phyloP scores from a whole-genome alignment of 2,329 filamentous ascomycete genomes.

The Phialemonium atrogriseum region DNA sequence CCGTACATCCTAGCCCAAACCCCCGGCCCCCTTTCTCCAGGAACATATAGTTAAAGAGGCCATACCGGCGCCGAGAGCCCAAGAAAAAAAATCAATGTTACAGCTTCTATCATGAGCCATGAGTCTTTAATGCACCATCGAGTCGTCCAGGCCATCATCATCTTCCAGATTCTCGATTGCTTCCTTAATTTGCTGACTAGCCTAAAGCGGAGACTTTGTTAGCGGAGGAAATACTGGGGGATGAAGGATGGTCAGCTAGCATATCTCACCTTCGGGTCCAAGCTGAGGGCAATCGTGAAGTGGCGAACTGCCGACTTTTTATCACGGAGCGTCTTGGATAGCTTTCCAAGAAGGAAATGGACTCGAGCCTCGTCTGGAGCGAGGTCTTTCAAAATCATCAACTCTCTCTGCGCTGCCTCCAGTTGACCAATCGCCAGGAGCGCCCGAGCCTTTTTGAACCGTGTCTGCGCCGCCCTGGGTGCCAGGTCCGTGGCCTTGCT shows the following conservation, averaged over 20 bases:
- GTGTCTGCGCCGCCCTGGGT: slow-evolving; percentile 70
- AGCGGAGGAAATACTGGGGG: slow-evolving; percentile 9
- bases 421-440: slow-evolving; percentile 68
- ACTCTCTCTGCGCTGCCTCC: slow-evolving; percentile 67
- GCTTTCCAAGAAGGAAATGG: slow-evolving; percentile 84
- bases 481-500: slow-evolving; percentile 74
- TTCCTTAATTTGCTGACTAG: slow-evolving; percentile 89
- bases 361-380: slow-evolving; percentile 94
- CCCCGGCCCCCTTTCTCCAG: no score
- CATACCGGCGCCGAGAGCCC: no score
- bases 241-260: no score
- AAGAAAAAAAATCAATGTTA: no score
- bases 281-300: slow-evolving; percentile 87
- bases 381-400: slow-evolving; percentile 82
- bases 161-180: slow-evolving; percentile 89
- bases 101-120: neutral
- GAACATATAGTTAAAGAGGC: no score
- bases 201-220: slow-evolving; percentile 40
- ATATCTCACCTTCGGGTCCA: slow-evolving; percentile 81
- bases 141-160: slow-evolving; percentile 62
- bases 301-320: slow-evolving; percentile 79
- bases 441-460: slow-evolving; percentile 88
- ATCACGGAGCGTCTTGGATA: slow-evolving; percentile 66
- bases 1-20: no score
- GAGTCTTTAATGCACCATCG: slow-evolving; percentile 46